A percentile compares a stretch with the other conserved stretches of the same genome.
Conservation (phyloP, 495 filamentous ascomycete genomes). For the Aspergillus indologenus region DNA sequence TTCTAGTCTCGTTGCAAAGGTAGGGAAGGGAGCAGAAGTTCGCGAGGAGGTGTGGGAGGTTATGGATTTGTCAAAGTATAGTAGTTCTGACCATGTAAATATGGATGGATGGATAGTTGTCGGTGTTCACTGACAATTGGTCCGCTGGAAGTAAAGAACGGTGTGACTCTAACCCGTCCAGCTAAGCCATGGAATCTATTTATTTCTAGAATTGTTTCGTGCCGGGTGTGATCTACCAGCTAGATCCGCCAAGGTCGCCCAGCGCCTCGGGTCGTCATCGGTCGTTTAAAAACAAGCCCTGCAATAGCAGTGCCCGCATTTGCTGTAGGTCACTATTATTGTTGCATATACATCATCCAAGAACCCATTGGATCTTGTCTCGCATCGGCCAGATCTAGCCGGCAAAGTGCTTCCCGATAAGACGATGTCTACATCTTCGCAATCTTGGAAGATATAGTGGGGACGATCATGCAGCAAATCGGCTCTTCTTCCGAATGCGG, state of each 20-base stretch:
- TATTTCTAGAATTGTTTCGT: neutral
- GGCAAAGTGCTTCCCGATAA: neutral
- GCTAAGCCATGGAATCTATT: too few relatives aligned
- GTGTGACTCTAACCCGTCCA: too few relatives aligned
- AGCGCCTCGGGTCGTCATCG: neutral
- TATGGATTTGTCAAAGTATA: neutral
- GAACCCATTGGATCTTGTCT: neutral
- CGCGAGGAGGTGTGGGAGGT: neutral
- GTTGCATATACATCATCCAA: neutral
- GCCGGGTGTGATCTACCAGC: neutral
- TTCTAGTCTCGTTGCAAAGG: neutral
- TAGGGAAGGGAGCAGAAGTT: neutral
- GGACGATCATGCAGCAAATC: slow-evolving; percentile 45
- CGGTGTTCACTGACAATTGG: too few relatives aligned
- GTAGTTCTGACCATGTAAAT: neutral
- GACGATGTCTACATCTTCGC: neutral
- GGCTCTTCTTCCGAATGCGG: slow-evolving; percentile 49
- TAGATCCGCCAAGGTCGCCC: neutral
- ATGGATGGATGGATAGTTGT: neutral
- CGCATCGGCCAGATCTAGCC: neutral
- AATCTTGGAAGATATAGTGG: neutral
- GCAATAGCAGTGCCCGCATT: neutral
- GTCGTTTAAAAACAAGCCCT: neutral
- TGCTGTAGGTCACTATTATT: neutral
- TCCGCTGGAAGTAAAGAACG: neutral